Base-by-base conservation (phyloP, 2,329 filamentous ascomycete species). In the Tolypocladium nubicola region DNA sequence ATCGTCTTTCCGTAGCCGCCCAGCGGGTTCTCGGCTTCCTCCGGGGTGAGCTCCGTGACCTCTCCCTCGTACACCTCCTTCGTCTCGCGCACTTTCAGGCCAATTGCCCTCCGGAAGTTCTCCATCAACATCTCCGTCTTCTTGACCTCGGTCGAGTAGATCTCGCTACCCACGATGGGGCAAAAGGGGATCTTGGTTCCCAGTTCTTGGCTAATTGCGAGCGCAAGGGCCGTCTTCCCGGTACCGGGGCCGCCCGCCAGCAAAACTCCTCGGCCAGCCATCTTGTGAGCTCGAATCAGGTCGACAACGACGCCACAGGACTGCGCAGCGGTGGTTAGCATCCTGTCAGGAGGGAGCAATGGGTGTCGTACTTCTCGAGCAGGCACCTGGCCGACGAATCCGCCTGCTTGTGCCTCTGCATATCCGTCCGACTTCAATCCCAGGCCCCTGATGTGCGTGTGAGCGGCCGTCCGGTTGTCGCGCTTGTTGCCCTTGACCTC, bases 61-160 rank as follows among this genome's bases (percentile, higher is more conserved):
- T 99, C 94, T 70, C 94, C 94, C 76, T 99, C 94, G 75, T 97
- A 99, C 59, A 99, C 93, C 75, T 99, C 94, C 76, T 99, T 99
- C 55, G 93, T 97, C 80, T 99, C 94, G 68, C 94, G 90, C 64
- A 99, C 94, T 70, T 96, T 92, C 64, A 99, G 81, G 39, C 93
- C 94, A 72, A 99, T 99, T 59, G 94, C 94, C 70, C 94, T 83
- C 71, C 94, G 84, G 74, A 99, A 99, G 78, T 97, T 97, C 80
- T 99, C 94, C 94, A 97, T 97, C 70, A 99, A 78, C 64, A 96
- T 88, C 75, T 99, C 94, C 54, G 94, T 99, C 84, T 99, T 99
- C 84, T 99, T 99, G 62, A 99, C 92, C 75, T 99, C 94, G 52
- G 93, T 88, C 65, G 90, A 96, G 77, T 97, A 99, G 67, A 99